Evolutionary conservation across 176 grass and related monocot species (phyloP), one percentile per base, ranked within the genome.

Genomic region (Phoenix roebelenii): DNA sequence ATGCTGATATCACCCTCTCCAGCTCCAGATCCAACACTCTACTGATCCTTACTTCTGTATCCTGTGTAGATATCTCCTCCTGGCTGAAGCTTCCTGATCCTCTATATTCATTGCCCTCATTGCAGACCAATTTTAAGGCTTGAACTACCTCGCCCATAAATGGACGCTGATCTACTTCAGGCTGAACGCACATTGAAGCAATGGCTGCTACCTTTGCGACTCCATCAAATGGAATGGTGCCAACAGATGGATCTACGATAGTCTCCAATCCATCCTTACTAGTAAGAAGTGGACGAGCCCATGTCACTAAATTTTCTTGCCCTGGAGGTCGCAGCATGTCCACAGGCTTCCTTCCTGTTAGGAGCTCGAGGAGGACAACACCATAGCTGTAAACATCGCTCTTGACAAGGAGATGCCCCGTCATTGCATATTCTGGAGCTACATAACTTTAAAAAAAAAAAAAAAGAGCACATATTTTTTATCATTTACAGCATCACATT

Each of bases 341-440:
- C 25, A 98, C 84, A 0, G 94, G 84, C 70, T 98, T 98, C 72
- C 81, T 85, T 61, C 94, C 84, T 1, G 88, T 98, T 50, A 98
- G 78, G 52, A 98, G 94, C 73, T 98, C 94, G 5, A 98, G 76
- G 70, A 98, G 88, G 66, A 98, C 94, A 28, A 98, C 94, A 10
- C 94, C 94, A 1, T 98, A 98, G 76, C 94, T 98, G 73, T 98
- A 98, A 58, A 98, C 94, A 67, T 98, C 94, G 50, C 87, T 92
- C 77, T 98, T 98, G 23, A 98, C 94, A 57, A 98, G 79, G 75
- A 98, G 87, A 85, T 98, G 94, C 17, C 94, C 94, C 0, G 94
- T 98, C 94, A 98, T 89, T 23, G 94, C 94, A 68, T 98, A 98
- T 81, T 98, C 94, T 52, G 94, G 88, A 72, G 94, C 88, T 55